These are phyloP conservation scores for Verticillium nonalfalfae DNA, from an alignment of 2,329 filamentous ascomycete species.

Conservation along the genomic window DNA sequence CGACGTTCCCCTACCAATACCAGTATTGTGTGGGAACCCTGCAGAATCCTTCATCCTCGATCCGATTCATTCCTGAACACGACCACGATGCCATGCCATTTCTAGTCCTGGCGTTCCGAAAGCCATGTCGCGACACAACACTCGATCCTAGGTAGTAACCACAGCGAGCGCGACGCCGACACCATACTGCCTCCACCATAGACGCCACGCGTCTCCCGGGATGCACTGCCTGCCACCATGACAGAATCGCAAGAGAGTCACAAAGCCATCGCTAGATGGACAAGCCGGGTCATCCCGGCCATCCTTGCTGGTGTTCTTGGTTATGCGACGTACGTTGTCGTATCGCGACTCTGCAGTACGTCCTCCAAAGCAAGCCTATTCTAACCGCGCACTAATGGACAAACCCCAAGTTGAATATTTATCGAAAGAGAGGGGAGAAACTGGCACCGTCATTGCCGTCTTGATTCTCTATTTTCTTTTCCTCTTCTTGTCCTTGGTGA, in stretches of 20 bases:
- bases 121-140: not conserved
- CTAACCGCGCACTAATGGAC: slow-evolving; percentile 4
- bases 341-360: slow-evolving; percentile 63
- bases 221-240: slow-evolving; percentile 4
- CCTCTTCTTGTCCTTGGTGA: slow-evolving; percentile 56
- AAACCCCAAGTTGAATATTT: slow-evolving; percentile 61
- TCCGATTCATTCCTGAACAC: too few species aligned
- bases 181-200: too few species aligned
- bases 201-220: not conserved
- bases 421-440: slow-evolving; percentile 38
- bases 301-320: slow-evolving; percentile 60
- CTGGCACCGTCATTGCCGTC: slow-evolving; percentile 59
- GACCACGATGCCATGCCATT: not conserved
- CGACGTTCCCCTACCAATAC: not conserved
- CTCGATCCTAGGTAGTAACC: not conserved
- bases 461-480: slow-evolving; percentile 69
- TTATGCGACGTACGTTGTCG: slow-evolving; percentile 66
- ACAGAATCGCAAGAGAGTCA: slow-evolving; percentile 20
- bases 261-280: slow-evolving; percentile 46
- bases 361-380: slow-evolving; percentile 11
- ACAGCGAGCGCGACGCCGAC: too few species aligned
- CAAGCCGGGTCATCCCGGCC: slow-evolving; percentile 62
- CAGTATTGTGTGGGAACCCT: not conserved
- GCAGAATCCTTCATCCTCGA: not conserved
- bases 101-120: not conserved